Evolutionary conservation across 108 stramenopile genomes (phyloP).

Genomic region (Nitzschia sp.): DNA sequence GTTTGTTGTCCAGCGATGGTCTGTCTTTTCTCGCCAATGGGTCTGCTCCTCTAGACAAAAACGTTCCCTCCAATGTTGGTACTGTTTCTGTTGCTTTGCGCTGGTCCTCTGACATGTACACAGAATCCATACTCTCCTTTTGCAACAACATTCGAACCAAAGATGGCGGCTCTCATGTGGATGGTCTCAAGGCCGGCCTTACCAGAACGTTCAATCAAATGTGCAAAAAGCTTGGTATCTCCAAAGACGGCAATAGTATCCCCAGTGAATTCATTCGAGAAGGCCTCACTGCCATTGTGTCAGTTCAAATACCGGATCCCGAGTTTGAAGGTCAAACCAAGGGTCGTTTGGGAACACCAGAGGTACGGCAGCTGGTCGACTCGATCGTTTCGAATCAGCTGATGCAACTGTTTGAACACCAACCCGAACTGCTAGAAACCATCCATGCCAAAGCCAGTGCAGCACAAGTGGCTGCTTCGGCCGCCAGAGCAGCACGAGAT

Average conservation of each 20-base stretch:
- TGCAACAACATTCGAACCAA: conserved; percentile 92
- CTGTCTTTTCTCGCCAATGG: conserved; percentile 43
- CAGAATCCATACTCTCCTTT: conserved; percentile 86
- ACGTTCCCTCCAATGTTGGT: conserved; percentile 45
- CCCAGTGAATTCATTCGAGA: conserved; percentile 92
- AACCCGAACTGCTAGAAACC: conserved; percentile 77
- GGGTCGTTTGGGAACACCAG: conserved; percentile 92
- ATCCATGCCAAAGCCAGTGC: conserved; percentile 83
- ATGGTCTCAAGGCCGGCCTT: conserved; percentile 85
- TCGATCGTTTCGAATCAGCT: conserved; percentile 73
- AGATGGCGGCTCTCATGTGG: conserved; percentile 94
- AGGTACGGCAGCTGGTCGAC: conserved; percentile 89
- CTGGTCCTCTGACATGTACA: conserved; percentile 89
- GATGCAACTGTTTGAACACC: conserved; percentile 84
- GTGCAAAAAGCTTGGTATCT: conserved; percentile 71
- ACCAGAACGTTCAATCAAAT: conserved; percentile 83
- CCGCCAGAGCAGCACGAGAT: conserved; percentile 92
- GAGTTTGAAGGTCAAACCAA: conserved; percentile 98
- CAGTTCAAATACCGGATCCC: conserved; percentile 88
- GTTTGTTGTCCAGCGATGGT: conserved; percentile 44
- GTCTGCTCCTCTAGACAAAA: conserved; percentile 22
- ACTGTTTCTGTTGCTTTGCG: conserved; percentile 81
- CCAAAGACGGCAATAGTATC: conserved; percentile 76
- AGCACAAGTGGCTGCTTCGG: conserved; percentile 89
- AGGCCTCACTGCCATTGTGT: conserved; percentile 87